These are phyloP conservation scores for Dendrobium catenatum DNA, from an alignment of 106 monocot genomes.

Conservation along the genomic window DNA sequence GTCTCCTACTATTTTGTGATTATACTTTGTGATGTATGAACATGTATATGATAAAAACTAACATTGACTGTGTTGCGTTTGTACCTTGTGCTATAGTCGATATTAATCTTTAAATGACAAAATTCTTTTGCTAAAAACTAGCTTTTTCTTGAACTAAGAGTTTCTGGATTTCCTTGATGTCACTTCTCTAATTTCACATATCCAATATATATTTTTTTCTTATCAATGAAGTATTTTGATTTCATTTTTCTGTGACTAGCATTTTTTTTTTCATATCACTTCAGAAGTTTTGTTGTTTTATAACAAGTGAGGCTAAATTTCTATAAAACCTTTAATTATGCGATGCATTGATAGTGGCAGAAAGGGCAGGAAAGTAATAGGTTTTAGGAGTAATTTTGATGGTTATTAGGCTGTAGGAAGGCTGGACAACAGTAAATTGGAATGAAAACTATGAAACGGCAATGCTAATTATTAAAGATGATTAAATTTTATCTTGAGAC, in stretches of 20 bases:
- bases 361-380: not conserved
- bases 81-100: not conserved
- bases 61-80: not conserved
- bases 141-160: not conserved
- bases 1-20: not conserved
- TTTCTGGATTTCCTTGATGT: not conserved
- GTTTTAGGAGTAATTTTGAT: not conserved
- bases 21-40: not conserved
- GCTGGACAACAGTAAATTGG: not conserved
- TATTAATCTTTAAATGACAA: not conserved
- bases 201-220: not conserved
- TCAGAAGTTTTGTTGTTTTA: not conserved
- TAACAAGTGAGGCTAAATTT: not conserved
- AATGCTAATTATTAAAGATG: not conserved
- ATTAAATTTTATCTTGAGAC: not conserved
- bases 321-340: not conserved
- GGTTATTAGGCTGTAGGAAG: not conserved
- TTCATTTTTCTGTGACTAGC: not conserved
- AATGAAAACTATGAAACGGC: not conserved
- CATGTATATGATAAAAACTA: not conserved
- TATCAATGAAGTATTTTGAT: not conserved
- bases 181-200: not conserved
- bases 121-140: not conserved
- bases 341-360: not conserved
- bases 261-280: not conserved